Evolutionary conservation across 2,329 filamentous ascomycete genomes (phyloP).

Genomic region (Trichocomaceae sp.): DNA sequence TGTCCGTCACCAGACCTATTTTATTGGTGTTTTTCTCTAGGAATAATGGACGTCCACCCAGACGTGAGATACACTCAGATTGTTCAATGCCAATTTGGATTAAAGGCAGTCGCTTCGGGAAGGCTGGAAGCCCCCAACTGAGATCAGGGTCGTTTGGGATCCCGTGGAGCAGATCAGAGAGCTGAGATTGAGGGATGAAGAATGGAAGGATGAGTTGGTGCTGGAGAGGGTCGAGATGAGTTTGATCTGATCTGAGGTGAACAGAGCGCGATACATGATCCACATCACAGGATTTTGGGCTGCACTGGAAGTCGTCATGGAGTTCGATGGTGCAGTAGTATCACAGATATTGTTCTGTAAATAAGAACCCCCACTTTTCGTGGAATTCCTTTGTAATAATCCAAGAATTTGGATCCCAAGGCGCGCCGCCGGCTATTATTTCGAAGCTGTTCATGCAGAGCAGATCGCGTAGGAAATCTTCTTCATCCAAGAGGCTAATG

Average conservation of each 20-base stretch:
- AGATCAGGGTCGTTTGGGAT: slow-evolving; percentile 1
- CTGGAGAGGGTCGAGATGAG: slow-evolving; percentile 2
- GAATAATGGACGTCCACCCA: too few relatives aligned
- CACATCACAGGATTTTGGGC: too few relatives aligned
- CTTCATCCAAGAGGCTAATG: slow-evolving; percentile 25
- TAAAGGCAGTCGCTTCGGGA: too few relatives aligned
- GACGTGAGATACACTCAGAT: too few relatives aligned
- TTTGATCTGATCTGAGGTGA: slow-evolving; percentile 4
- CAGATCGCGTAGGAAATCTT: slow-evolving; percentile 31
- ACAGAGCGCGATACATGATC: neutral
- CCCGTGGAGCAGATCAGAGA: neutral
- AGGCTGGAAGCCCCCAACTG: neutral
- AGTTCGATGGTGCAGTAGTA: neutral
- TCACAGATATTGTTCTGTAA: slow-evolving; percentile 1
- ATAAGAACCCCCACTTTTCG: slow-evolving; percentile 34
- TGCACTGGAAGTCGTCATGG: neutral
- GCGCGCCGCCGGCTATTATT: slow-evolving; percentile 20
- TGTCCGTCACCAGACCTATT: too few relatives aligned
- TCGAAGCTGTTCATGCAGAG: slow-evolving; percentile 29
- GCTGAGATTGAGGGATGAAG: neutral
- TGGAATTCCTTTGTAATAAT: slow-evolving; percentile 28
- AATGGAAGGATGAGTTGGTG: neutral
- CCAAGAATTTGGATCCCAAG: slow-evolving; percentile 32
- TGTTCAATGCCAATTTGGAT: too few relatives aligned
- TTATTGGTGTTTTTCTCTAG: too few relatives aligned